Evolutionary conservation across 2,329 filamentous ascomycete species (phyloP).

Genomic region (Daldinia sp.): DNA sequence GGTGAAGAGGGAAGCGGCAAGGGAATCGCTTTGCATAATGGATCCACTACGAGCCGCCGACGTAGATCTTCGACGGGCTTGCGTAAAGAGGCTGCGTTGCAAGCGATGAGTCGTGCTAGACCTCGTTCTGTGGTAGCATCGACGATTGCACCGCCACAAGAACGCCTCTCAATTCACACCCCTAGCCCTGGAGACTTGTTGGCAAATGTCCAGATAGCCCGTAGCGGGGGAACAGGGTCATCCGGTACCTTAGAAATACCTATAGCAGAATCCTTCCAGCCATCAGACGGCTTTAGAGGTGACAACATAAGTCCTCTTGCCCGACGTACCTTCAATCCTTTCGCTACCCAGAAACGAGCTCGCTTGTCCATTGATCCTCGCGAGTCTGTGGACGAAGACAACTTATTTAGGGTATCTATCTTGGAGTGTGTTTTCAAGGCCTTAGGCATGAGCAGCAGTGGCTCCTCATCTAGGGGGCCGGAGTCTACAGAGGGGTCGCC

Average conservation of each 20-base stretch:
- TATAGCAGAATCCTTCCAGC: conserved; percentile 41
- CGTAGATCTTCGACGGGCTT: conserved; percentile 77
- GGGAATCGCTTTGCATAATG: conserved; percentile 94
- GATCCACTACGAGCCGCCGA: conserved; percentile 66
- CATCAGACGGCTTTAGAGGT: conserved; percentile 45
- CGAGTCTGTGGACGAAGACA: conserved; percentile 87
- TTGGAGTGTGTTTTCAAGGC: conserved; percentile 96
- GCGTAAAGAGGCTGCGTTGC: conserved; percentile 80
- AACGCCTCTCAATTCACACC: conserved; percentile 55
- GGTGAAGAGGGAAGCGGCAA: conserved; percentile 84
- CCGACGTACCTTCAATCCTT: conserved; percentile 63
- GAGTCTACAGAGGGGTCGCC: conserved; percentile 88
- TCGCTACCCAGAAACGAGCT: conserved; percentile 59
- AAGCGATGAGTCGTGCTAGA: conserved; percentile 65
- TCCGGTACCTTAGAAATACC: conserved; percentile 44
- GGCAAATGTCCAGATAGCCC: conserved; percentile 76
- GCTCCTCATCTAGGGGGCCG: conserved; percentile 69
- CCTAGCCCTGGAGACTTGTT: conserved; percentile 81
- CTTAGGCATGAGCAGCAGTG: conserved; percentile 78
- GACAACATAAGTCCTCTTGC: conserved; percentile 57
- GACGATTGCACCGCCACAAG: conserved; percentile 52
- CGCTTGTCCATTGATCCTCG: conserved; percentile 70
- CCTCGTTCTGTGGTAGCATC: conserved; percentile 54
- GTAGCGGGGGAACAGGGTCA: conserved; percentile 61
- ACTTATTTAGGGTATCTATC: conserved; percentile 87